Evolutionary conservation across 2,329 filamentous ascomycete species (phyloP).

Genomic region (Cercospora zeina): DNA sequence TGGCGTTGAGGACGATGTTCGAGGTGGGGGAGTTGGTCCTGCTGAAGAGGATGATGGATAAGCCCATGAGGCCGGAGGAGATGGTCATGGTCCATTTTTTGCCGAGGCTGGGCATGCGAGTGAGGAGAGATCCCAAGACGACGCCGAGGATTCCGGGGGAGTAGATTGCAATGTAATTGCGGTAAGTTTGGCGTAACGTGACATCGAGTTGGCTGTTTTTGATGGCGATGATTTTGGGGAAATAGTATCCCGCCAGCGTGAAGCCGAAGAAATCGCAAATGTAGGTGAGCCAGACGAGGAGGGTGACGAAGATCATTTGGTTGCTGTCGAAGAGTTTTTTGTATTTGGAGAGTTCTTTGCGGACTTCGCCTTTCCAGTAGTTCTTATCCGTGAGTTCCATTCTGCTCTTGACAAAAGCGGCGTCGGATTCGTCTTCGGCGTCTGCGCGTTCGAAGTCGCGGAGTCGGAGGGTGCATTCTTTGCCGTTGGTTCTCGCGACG

Average conservation of each 20-base stretch:
- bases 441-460: constrained; percentile 43
- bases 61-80: constrained; percentile 47
- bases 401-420: constrained; percentile 4
- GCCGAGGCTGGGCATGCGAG: constrained; percentile 48
- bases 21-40: constrained; percentile 49
- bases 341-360: constrained; percentile 47
- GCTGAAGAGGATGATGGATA: constrained; percentile 49
- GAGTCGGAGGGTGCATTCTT: constrained; percentile 39
- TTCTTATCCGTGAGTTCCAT: constrained; percentile 14
- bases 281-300: constrained; percentile 55
- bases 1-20: constrained; percentile 53
- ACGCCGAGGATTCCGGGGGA: constrained; percentile 55
- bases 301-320: constrained; percentile 49
- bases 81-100: constrained; percentile 51
- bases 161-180: constrained; percentile 58
- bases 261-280: constrained; percentile 55
- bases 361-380: constrained; percentile 39
- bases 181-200: constrained; percentile 52
- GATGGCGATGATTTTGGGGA: constrained; percentile 54
- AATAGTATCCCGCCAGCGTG: constrained; percentile 51
- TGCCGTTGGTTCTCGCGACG: constrained; percentile 48
- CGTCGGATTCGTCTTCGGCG: constrained; percentile 17
- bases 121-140: constrained; percentile 52
- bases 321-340: constrained; percentile 48
- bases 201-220: constrained; percentile 53